Evolutionary conservation across 2,329 filamentous ascomycete species (phyloP), one percentile per base, ranked within the genome.

Genomic region (Lasiodiplodia gonubiensis): DNA sequence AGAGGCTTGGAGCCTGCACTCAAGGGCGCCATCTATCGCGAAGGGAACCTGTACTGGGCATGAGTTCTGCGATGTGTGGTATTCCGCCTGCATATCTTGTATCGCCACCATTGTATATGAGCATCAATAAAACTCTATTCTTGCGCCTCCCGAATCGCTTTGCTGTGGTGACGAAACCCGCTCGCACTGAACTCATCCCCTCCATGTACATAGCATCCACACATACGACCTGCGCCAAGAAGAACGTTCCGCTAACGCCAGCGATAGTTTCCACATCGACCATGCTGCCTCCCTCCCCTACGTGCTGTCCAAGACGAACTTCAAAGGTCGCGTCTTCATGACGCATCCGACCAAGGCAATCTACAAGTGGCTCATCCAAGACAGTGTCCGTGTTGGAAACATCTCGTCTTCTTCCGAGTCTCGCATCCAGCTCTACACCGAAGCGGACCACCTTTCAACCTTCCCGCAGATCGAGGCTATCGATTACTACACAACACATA

Each of bases 311-410:
- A 99, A 99, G 83, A 98, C 95, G 46, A 97, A 97, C 79, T 99
- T 99, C 84, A 91, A 92, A 71, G 95, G 95, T 59, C 89, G 94
- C 25, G 94, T 98, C 69, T 98, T 97, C 83, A 99, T 98, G 94
- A 99, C 95, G 63, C 95, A 99, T 83, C 93, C 95, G 1, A 99
- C 95, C 55, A 98, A 99, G 80, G 95, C 95, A 73, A 99, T 99
- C 78, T 99, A 99, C 86, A 98, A 98, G 82, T 98, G 95, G 94
- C 88, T 98, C 63, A 97, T 98, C 70, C 93, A 97, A 79, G 95
- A 99, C 80, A 97, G 93, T 72, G 92, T 99, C 53, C 90, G 95
- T 68, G 94, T 99, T 35, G 91, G 74, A 86, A 95, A 84, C 85
- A 92, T 76, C 37, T 84, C 85, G 2, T 87, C 86, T 60, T 87